phyloP scores from a whole-genome alignment of 2,329 filamentous ascomycete genomes.

The Purpureocillium lavendulum region DNA sequence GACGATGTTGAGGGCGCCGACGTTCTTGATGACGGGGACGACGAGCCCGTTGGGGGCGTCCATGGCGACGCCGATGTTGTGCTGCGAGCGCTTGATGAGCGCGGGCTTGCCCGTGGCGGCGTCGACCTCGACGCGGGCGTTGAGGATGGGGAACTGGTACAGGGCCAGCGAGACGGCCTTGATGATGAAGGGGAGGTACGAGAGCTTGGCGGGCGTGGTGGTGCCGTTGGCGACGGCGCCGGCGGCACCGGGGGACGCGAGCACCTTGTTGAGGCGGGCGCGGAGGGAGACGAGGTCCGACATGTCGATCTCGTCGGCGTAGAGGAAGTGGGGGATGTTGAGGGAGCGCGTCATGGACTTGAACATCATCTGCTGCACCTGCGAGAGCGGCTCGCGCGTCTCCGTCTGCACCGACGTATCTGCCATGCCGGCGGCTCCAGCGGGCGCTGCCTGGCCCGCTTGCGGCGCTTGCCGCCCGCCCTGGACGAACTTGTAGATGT shows the following conservation, averaged over 20 bases:
- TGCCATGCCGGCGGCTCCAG: no score
- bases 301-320: slow-evolving; percentile 83
- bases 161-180: slow-evolving; percentile 88
- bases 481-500: slow-evolving; percentile 67
- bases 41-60: slow-evolving; percentile 83
- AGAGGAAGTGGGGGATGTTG: slow-evolving; percentile 89
- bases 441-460: slow-evolving; percentile 14
- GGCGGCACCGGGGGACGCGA: slow-evolving; percentile 36
- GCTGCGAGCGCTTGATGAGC: slow-evolving; percentile 69
- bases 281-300: slow-evolving; percentile 66
- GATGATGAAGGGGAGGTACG: slow-evolving; percentile 89
- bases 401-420: slow-evolving; percentile 50
- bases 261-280: slow-evolving; percentile 61
- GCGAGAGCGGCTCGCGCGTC: slow-evolving; percentile 60
- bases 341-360: slow-evolving; percentile 93
- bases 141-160: slow-evolving; percentile 75
- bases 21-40: slow-evolving; percentile 85
- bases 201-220: slow-evolving; percentile 56
- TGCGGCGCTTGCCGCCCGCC: slow-evolving; percentile 22
- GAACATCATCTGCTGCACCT: slow-evolving; percentile 89
- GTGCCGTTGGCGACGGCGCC: no score
- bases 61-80: slow-evolving; percentile 95
- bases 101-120: slow-evolving; percentile 54
- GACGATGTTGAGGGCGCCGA: slow-evolving; percentile 66
- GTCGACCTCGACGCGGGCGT: slow-evolving; percentile 67